Evolutionary conservation across 139 green algal genomes (phyloP).

Genomic region (Eudorina sp.): DNA sequence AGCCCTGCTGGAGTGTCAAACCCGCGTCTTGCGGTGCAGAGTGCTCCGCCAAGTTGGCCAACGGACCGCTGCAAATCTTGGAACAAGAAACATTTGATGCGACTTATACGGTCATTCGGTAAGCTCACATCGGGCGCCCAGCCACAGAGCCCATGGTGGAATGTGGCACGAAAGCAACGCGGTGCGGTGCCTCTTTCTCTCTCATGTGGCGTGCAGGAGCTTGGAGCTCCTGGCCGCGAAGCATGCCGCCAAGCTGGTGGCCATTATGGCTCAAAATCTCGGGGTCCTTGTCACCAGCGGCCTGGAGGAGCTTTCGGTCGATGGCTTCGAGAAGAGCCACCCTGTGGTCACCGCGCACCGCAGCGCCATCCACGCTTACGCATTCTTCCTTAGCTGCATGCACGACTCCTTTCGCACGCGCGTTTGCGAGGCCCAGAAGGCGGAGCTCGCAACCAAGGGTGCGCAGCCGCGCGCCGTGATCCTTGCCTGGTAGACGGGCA

Average conservation of each 20-base stretch:
- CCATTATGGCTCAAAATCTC: conserved; percentile 1
- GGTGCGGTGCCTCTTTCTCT: neutral
- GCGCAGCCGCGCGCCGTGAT: too few relatives aligned
- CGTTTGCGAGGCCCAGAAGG: neutral
- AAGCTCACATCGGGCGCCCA: too few relatives aligned
- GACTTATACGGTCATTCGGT: conserved; percentile 3
- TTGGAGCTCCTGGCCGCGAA: neutral
- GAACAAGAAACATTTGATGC: conserved; percentile 23
- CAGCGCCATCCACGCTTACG: conserved; percentile 24
- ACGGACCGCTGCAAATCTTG: neutral
- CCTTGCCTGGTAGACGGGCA: too few relatives aligned
- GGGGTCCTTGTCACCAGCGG: neutral
- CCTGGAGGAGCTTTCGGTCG: neutral
- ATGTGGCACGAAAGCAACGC: neutral
- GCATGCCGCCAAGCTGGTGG: neutral
- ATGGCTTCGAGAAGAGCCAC: conserved; percentile 9
- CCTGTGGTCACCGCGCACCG: neutral
- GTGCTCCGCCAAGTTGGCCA: neutral
- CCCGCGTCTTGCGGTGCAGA: neutral
- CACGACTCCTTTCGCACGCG: too few relatives aligned
- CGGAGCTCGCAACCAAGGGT: conserved; percentile 3
- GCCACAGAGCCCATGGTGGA: neutral
- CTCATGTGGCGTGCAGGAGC: neutral
- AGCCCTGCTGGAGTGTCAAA: too few relatives aligned
- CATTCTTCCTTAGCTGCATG: conserved; percentile 1